Percentiles rank a stretch among this genome's conserved stretches.
phyloP scores from a whole-genome alignment of 225 moss, liverwort and hornwort species.

The Pleurozium schreberi region DNA sequence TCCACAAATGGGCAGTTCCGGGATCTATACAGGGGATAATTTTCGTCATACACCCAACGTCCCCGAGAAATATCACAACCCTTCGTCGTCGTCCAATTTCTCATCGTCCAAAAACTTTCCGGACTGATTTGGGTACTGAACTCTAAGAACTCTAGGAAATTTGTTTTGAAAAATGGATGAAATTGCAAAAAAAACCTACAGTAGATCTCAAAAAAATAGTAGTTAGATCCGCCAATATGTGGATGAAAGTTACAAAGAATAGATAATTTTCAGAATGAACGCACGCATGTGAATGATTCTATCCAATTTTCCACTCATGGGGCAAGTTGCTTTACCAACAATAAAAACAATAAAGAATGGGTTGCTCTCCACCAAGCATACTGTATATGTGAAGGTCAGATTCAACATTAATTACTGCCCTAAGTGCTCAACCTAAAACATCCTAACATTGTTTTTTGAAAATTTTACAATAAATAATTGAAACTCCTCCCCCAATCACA shows the following conservation, averaged over 20 bases:
- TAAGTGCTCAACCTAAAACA: neutral
- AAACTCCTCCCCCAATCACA: neutral
- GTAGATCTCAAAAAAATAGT: neutral
- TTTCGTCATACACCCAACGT: conserved; percentile 61
- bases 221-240: neutral
- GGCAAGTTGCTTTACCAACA: neutral
- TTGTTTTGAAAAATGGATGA: neutral
- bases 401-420: neutral
- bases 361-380: neutral
- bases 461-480: neutral
- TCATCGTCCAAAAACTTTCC: no score
- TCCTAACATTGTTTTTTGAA: no score
- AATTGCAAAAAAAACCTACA: neutral
- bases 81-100: neutral
- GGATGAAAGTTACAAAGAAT: neutral
- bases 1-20: conserved; percentile 60
- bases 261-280: neutral
- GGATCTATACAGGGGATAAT: conserved; percentile 62
- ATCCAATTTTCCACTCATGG: neutral
- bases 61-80: conserved; percentile 50
- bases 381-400: no score
- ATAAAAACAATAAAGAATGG: no score
- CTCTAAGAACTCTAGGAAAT: no score
- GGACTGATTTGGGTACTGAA: no score
- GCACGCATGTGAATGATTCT: neutral